Percentiles rank a stretch among this genome's conserved stretches.
Evolutionary conservation across 805 yeast genomes (phyloP).

Genomic region (Metschnikowia hibisci): DNA sequence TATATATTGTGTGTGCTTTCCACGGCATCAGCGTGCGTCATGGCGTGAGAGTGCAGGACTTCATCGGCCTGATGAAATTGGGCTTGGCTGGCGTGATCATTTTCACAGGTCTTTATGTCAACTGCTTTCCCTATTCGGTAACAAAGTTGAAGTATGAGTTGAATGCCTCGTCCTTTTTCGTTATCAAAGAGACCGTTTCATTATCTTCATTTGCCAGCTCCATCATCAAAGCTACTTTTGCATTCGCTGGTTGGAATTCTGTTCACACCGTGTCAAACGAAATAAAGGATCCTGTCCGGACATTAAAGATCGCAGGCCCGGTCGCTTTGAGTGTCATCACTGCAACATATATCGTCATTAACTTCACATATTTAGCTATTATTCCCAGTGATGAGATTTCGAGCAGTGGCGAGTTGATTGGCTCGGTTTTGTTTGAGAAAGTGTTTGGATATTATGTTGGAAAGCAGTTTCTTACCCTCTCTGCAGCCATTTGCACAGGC

Average conservation of each 20-base stretch:
- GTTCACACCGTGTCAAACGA: constrained; percentile 62
- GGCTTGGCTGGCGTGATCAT: constrained; percentile 51
- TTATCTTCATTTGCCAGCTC: constrained; percentile 51
- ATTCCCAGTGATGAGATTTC: constrained; percentile 52
- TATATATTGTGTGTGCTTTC: constrained; percentile 31
- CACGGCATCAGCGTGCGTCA: constrained; percentile 58
- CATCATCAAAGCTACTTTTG: constrained; percentile 54
- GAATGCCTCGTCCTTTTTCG: constrained; percentile 27
- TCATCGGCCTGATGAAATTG: constrained; percentile 60
- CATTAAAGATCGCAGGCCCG: constrained; percentile 61
- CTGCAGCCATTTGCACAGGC: constrained; percentile 58
- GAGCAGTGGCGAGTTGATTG: constrained; percentile 54
- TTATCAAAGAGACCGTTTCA: constrained; percentile 31
- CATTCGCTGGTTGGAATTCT: constrained; percentile 61
- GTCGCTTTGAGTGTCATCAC: constrained; percentile 45
- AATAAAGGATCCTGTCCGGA: constrained; percentile 53
- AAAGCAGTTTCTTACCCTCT: constrained; percentile 48
- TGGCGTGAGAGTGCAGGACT: constrained; percentile 60
- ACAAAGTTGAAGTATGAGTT: constrained; percentile 45
- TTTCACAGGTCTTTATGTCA: constrained; percentile 54
- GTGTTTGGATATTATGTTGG: constrained; percentile 53
- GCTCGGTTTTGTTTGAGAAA: constrained; percentile 53
- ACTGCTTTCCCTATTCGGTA: constrained; percentile 43
- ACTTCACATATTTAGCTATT: constrained; percentile 53
- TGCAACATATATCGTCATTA: constrained; percentile 48